Evolutionary conservation across 768 basidiomycete species (phyloP), one percentile per base, ranked within the genome.

Genomic region (Tricholoma furcatifolium): DNA sequence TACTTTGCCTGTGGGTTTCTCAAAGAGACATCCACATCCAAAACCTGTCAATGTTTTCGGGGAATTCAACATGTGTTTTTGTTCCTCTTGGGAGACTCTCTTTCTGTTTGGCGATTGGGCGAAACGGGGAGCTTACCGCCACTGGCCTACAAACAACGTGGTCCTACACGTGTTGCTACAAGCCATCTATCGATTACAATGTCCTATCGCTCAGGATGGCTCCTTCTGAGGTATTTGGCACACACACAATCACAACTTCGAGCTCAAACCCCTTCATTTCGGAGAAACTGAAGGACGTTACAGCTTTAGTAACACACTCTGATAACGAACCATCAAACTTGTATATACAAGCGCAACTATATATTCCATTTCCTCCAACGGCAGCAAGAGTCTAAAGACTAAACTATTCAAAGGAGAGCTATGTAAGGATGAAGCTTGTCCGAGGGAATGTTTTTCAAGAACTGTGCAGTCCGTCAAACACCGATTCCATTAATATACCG

Each of bases 171-270:
- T 66, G 67, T 61, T 46, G 45, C 39, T 51, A 38, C 39, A 7
- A 27, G 40, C 47, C 51, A 50, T 56, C 57, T 61, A 64, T 67
- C 64, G 64, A 65, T 67, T 58, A 53, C 47, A 42, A 53, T 57
- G 53, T 35, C 35, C n/a, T 43, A 41, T 54, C 32, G n/a, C 35
- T 17, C 45, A 21, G 24, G 41, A 50, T 43, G 2, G 32, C 15
- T 36, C 31, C 54, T 45, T 48, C 48, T 21, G 30, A 50, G 40
- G 48, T 48, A 38, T 48, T 51, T 46, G n/a, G 20, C 43, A 47
- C 38, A 12, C 30, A 45, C 53, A 53, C 47, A 44, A 45, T 50
- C 42, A 31, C 50, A 54, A 54, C 50, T 12, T 53, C 31, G 49
- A 52, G 38, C 47, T 20, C 42, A 11, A 30, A 7, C 43, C 38